Base-by-base conservation (phyloP, 352 stramenopile species). In the Aphanomyces stellatus region DNA sequence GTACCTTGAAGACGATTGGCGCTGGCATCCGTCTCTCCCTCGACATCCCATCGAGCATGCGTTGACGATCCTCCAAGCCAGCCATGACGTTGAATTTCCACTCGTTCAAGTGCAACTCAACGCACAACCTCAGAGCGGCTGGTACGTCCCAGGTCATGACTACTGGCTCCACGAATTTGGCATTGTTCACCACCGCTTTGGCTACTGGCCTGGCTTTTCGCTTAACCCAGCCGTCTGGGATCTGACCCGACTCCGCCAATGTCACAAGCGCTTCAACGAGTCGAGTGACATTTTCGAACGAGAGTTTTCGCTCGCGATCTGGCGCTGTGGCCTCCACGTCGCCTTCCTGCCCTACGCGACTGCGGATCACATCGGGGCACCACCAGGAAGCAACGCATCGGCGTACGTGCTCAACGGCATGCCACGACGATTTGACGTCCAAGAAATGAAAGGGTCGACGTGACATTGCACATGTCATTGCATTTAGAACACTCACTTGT, bases 1-100 rank as follows among this genome's bases (percentile, higher is more conserved):
- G 11, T 90, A 86, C 68, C 19, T 88, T 0, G 79, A 89, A 66
- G 81, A 89, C 73, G 81, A 88, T 69, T 89, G 81, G 81, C 66
- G 62, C 15, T 78, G 80, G 19, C 34, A 46, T 51, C 31, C 7
- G 17, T 2, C 17, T 25, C 27, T 15, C 1, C 30, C 25, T 6
- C 37, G 6, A 10, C 1, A 71, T 76, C 5, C 61, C 73, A 8
- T 72, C 34, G 4, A 61, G 51, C 24, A 76, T 31, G 41, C 62
- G 1, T 69, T 61, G 19, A 35, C 4, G 1, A 17, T 76, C 24
- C 22, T 42, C 24, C 11, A 51, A 6, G n/a, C n/a, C n/a, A n/a
- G n/a, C n/a, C n/a, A n/a, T n/a, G n/a, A n/a, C n/a, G 17, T 22
- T 33, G 51, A 76, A 22, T 55, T 70, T 17, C 41, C 49, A 4